phyloP scores from a whole-genome alignment of 2,329 filamentous ascomycete species.

The Colletotrichum ledebouriae region DNA sequence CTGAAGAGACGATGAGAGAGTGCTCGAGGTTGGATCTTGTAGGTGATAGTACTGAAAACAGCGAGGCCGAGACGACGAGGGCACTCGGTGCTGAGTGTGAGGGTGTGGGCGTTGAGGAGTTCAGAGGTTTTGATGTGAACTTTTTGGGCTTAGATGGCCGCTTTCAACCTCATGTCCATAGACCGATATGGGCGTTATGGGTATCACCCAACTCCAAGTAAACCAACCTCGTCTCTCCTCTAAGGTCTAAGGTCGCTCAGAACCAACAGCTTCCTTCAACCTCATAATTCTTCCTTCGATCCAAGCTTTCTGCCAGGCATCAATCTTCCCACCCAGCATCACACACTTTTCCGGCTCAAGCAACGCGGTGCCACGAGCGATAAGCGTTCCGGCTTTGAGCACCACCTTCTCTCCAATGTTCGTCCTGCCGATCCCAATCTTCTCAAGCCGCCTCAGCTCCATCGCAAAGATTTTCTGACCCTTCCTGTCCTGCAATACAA shows the following conservation, averaged over 20 bases:
- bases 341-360: conserved; percentile 77
- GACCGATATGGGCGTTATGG: neutral
- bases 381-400: conserved; percentile 72
- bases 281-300: conserved; percentile 76
- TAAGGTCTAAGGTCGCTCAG: conserved; percentile 42
- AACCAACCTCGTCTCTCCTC: neutral
- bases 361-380: conserved; percentile 83
- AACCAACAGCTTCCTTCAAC: conserved; percentile 72
- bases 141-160: neutral
- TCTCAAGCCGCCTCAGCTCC: conserved; percentile 76
- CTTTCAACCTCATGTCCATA: neutral
- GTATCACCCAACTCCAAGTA: conserved; percentile 36
- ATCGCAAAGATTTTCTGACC: conserved; percentile 79
- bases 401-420: conserved; percentile 87
- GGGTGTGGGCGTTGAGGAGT: neutral
- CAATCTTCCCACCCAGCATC: conserved; percentile 90
- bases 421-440: conserved; percentile 73
- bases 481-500: conserved; percentile 84
- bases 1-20: neutral
- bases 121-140: neutral
- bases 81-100: no score
- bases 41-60: neutral
- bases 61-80: neutral
- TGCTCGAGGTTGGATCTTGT: neutral
- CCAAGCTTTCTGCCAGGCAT: conserved; percentile 85